Evolutionary conservation across 2,329 filamentous ascomycete species (phyloP), one percentile per base, ranked within the genome.

Genomic region (Botrytis medusae): DNA sequence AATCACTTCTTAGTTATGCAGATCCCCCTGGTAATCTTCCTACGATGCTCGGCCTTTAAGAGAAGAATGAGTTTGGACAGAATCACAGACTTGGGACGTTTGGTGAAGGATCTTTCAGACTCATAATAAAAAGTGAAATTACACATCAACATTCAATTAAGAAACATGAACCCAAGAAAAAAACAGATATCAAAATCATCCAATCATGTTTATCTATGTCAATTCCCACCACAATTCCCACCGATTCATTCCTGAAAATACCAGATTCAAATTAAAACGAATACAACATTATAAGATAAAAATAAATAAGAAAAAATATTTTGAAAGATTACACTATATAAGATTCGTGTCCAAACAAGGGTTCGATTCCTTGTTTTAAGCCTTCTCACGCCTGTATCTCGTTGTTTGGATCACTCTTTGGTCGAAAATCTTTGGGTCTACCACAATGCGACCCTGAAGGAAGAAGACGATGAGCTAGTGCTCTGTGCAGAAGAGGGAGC

Each of bases 121-220:
- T 16, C 51, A 29, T 1, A 16, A 8, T 16, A 16, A 18, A 18
- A 4, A 1, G n/a, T 8, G 18, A 65, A 9, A 48, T 4, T 4
- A 18, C 3, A 37, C 1, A 22, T 12, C 44, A 65, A 51, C 8
- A 37, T 25, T 3, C 0, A 46, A 14, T 61, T 5, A n/a, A 16
- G 22, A 18, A 54, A 14, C 5, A 9, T n/a, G 9, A 25, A 40
- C 40, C 34, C 12, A 18, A 22, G 22, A 18, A 16, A 22, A 22
- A 4, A 34, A 29, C 37, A 29, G 2, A 40, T 29, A 40, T 67
- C 32, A 40, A 46, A 54, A 67, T 67, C 54, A 67, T 67, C 34
- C 54, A 54, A 67, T 67, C 46, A 67, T 67, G 22, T 67, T 67
- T 51, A 40, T 54, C 34, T 51, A 67, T 67, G 46, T 54, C 64